phyloP scores from a whole-genome alignment of 164 flowering plant species.

The Stephania yunnanensis region DNA sequence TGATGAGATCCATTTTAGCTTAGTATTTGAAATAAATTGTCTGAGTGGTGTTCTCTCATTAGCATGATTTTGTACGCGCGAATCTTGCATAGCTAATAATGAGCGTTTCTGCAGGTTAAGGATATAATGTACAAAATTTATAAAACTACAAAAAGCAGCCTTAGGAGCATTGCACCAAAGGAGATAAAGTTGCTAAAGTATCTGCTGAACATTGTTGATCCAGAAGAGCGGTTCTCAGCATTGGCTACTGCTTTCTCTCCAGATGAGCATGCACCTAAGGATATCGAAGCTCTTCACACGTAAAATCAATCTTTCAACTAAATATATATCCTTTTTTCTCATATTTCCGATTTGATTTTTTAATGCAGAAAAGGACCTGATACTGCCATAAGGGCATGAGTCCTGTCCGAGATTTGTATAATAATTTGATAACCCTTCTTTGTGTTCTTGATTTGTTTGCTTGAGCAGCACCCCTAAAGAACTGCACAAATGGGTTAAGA shows the following conservation, averaged over 20 bases:
- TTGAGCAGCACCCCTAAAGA: conserved; percentile 76
- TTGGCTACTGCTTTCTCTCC: conserved; percentile 88
- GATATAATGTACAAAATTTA: conserved; percentile 88
- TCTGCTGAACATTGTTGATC: conserved; percentile 82
- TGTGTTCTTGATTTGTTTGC: background rate
- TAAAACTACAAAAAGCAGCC: conserved; percentile 78
- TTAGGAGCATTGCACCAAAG: conserved; percentile 80
- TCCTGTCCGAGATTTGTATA: too few relatives aligned
- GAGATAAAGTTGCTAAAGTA: conserved; percentile 89
- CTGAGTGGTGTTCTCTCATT: background rate
- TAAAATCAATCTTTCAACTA: conserved; percentile 22
- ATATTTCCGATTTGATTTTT: too few relatives aligned
- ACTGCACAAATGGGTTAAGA: conserved; percentile 84
- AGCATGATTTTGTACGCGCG: background rate
- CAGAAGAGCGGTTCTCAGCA: conserved; percentile 94
- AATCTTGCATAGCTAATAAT: background rate
- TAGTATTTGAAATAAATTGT: background rate
- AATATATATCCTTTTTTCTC: background rate
- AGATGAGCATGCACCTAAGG: conserved; percentile 55
- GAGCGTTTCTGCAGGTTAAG: conserved; percentile 56
- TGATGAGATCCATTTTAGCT: too few relatives aligned
- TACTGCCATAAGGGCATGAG: too few relatives aligned
- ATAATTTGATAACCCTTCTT: background rate
- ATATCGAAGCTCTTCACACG: conserved; percentile 67
- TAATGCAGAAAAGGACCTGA: background rate